These are phyloP conservation scores for Leccinellum albellum DNA, from an alignment of 768 basidiomycete species.

Conservation along the genomic window DNA sequence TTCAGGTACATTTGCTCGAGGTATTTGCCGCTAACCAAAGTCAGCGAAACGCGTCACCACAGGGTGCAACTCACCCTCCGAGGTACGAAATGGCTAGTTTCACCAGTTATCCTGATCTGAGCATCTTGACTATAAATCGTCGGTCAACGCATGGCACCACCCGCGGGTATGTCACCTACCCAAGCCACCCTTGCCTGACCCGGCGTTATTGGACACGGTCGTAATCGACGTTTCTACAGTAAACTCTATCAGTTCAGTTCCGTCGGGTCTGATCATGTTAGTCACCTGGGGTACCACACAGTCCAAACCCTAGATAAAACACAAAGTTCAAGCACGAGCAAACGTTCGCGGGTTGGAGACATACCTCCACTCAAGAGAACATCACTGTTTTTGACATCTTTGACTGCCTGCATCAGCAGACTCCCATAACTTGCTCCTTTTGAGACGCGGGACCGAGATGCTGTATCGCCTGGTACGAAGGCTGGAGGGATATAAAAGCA, in stretches of 20 bases:
- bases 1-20: too few relatives aligned
- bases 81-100: constrained; percentile 87
- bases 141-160: background rate
- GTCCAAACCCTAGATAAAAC: constrained; percentile 66
- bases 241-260: background rate
- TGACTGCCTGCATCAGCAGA: constrained; percentile 77
- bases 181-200: constrained; percentile 62
- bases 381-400: constrained; percentile 77
- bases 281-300: constrained; percentile 80
- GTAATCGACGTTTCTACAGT: constrained; percentile 74
- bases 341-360: constrained; percentile 17
- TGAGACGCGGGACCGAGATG: constrained; percentile 7
- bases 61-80: constrained; percentile 51
- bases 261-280: background rate
- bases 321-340: background rate
- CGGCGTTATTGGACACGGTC: constrained; percentile 84
- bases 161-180: constrained; percentile 36
- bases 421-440: constrained; percentile 61
- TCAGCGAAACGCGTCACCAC: background rate
- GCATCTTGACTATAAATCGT: constrained; percentile 53
- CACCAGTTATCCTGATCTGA: constrained; percentile 68
- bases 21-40: too few relatives aligned
- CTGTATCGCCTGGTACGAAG: constrained; percentile 4
- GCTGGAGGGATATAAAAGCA: constrained; percentile 2
- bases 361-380: constrained; percentile 75